Base-by-base conservation (phyloP, 2,329 filamentous ascomycete genomes). In the Grosmannia penicillata region DNA sequence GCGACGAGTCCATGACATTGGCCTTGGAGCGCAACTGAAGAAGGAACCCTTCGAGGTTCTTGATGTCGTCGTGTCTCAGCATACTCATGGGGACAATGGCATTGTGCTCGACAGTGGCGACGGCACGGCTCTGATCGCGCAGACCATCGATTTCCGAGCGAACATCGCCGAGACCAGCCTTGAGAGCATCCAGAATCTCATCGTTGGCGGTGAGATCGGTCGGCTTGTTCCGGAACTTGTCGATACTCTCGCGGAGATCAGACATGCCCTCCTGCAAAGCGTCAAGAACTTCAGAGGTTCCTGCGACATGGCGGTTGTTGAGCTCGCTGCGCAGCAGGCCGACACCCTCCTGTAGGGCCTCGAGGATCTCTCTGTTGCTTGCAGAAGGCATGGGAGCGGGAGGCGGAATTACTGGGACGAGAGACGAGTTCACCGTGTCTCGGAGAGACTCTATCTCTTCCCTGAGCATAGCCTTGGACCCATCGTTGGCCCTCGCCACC, bases 231-330 rank as follows among this genome's bases (percentile, higher is more conserved):
- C 75, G 66, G 14, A 91, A 68, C 51, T 67, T 70, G 42, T 94
- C 86, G 41, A 96, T 79, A 44, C 85, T 80, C 22, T 68, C 65
- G 21, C 82, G 76, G 8, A 96, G 65, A 34, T 79, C 77, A 44
- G 82, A 77, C 7, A 96, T 69, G 2, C 87, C 87, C 55, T 95
- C 86, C 42, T 93, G 87, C 38, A 96, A 66, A 1, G 87, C 82
- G 52, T 94, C 85, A 2, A 96, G 66, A 10, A 94, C 82, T 51
- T 95, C 86, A 37, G 85, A 82, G 0, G 85, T 89, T 46, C 87
- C 84, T 14, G 69, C 63, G 32, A 72, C 64, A 3, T 71, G 70
- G 13, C 71, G 63, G 8, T 78, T 78, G 45, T 72, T 65, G 36
- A 94, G 71, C 47, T 95, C 87, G 14, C 72, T 67, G 6, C 84